Base-by-base conservation (phyloP, 192 early-diverging fungal species). In the Jimgerdemannia lactiflua region DNA sequence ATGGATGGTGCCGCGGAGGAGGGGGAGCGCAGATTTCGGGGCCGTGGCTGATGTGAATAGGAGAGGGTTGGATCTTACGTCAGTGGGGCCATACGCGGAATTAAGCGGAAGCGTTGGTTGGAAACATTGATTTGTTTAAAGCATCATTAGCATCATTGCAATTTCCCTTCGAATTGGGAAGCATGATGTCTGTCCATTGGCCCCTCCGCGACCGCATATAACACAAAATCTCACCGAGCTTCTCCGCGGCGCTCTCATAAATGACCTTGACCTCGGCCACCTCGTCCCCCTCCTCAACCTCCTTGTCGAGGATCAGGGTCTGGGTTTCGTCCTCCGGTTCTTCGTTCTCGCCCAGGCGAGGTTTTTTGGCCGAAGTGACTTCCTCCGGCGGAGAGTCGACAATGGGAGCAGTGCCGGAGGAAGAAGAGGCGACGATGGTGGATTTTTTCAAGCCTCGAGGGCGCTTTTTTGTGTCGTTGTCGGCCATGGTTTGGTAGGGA, bases 241-340 rank as follows among this genome's bases (percentile, higher is more conserved):
- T 85, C 65, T 86, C 80, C 14, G 83, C 74, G 17, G 86, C 86
- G 43, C 77, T 80, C 44, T 88, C 84, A 43, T 85, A 88, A 7
- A 85, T 73, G 54, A 83, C 85, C 44, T 74, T 74, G 17, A 84
- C 77, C 65, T 88, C 86, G 65, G 81, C 78, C 4, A 88, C 64
- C 64, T 88, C 86, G 54, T 88, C 85, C 10, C 84, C 86, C 68
- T 84, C 83, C 18, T 86, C 86, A 4, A 81, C 86, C 39, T 78
- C 80, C 42, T 84, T 71, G 49, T 81, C 81, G 63, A 88, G 20
- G 17, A 78, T 82, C 17, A 84, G 83, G 14, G 81, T 83, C 71
- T 79, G 77, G 11, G 79, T 82, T 63, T 77, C 72, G 43, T 78
- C 73, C 41, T 67, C 66, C 4, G 70, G 39, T 0, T 75, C 66